Percentiles rank a stretch among this genome's conserved stretches.
phyloP scores from a whole-genome alignment of 805 yeast species.

The Myxozyma vanderwaltii region DNA sequence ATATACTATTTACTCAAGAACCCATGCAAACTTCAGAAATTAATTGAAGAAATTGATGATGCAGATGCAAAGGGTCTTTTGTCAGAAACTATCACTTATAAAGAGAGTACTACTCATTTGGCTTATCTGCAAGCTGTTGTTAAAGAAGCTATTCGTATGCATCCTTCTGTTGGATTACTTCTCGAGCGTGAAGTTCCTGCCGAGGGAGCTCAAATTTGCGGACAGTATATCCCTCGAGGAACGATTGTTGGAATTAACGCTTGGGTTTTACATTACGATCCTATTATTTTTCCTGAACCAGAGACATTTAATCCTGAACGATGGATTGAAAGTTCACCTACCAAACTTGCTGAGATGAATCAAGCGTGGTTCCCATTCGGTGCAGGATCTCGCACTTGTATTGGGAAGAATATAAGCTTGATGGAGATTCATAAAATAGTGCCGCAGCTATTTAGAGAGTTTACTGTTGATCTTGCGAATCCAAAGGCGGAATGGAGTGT shows the following conservation, averaged over 20 bases:
- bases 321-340: constrained; percentile 50
- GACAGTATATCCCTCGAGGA: constrained; percentile 51
- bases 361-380: constrained; percentile 69
- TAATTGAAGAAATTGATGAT: neutral
- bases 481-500: constrained; percentile 3
- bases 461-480: neutral
- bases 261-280: constrained; percentile 60
- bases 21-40: constrained; percentile 1
- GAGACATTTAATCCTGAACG: constrained; percentile 59
- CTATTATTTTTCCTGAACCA: constrained; percentile 54
- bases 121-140: constrained; percentile 5
- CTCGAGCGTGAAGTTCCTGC: constrained; percentile 7
- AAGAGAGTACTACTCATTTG: neutral
- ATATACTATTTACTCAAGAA: constrained; percentile 4
- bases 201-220: constrained; percentile 15
- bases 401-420: constrained; percentile 48
- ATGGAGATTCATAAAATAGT: constrained; percentile 8
- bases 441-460: constrained; percentile 13
- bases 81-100: neutral
- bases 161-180: constrained; percentile 6
- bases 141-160: constrained; percentile 11
- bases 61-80: constrained; percentile 1
- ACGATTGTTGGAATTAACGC: constrained; percentile 67
- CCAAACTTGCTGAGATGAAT: constrained; percentile 49
- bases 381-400: constrained; percentile 72